Evolutionary conservation across 768 basidiomycete genomes (phyloP).

Genomic region (Tylopilus sp.): DNA sequence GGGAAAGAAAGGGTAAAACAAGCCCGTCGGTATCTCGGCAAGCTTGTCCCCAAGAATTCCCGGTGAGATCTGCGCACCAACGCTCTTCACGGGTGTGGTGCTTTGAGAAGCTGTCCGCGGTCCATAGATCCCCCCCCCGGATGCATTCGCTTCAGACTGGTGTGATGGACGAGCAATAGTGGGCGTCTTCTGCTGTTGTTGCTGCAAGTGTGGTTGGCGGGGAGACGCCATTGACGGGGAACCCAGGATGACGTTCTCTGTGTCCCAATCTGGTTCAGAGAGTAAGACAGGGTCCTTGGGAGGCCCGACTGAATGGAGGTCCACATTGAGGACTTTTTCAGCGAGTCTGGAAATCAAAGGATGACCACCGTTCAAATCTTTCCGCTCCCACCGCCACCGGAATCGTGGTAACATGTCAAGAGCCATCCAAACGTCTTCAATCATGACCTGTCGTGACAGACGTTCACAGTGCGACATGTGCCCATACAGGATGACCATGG

Average conservation of each 20-base stretch:
- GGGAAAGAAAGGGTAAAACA: slow-evolving; percentile 80
- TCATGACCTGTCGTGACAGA: slow-evolving; percentile 58
- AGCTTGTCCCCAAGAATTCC: slow-evolving; percentile 36
- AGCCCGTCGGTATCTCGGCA: slow-evolving; percentile 61
- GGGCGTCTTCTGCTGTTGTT: slow-evolving; percentile 36
- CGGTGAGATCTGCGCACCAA: slow-evolving; percentile 17
- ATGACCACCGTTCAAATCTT: slow-evolving; percentile 73
- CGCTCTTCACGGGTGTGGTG: slow-evolving; percentile 28
- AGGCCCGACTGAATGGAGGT: slow-evolving; percentile 53
- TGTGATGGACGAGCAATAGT: slow-evolving; percentile 33
- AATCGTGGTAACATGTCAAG: slow-evolving; percentile 86
- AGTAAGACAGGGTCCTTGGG: slow-evolving; percentile 40
- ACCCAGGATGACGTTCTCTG: slow-evolving; percentile 31
- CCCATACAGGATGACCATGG: slow-evolving; percentile 88
- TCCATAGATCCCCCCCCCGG: slow-evolving; percentile 26
- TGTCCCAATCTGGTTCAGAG: slow-evolving; percentile 45
- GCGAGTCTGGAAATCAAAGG: slow-evolving; percentile 83
- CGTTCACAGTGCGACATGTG: slow-evolving; percentile 77
- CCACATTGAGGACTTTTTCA: slow-evolving; percentile 73
- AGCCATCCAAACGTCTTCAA: slow-evolving; percentile 84
- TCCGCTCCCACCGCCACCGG: slow-evolving; percentile 91
- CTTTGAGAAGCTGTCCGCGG: slow-evolving; percentile 25
- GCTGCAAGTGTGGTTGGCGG: slow-evolving; percentile 25
- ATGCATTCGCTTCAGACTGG: slow-evolving; percentile 28
- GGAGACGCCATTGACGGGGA: slow-evolving; percentile 27